Base-by-base conservation (phyloP, 2,329 filamentous ascomycete genomes). In the Penicillium hesseltinei region DNA sequence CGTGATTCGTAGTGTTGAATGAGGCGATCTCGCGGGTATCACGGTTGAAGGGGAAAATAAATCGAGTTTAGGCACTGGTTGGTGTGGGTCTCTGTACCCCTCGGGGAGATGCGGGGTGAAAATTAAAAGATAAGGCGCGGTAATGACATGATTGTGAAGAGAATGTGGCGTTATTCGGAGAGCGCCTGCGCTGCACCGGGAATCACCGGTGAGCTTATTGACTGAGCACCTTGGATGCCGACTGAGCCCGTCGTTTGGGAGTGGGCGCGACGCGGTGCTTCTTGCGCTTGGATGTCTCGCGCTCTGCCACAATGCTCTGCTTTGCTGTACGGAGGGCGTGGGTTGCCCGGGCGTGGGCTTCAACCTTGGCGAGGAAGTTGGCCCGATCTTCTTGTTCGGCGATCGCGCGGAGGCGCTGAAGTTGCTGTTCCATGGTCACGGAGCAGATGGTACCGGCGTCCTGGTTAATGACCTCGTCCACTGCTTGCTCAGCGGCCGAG, bases 291-390 rank as follows among this genome's bases (percentile, higher is more conserved):
- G 62, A 44, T 48, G 57, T 60, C 39, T 67, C 64, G 51, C 68
- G 66, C 45, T 71, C 69, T 42, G 33, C 38, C 29, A 56, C 46
- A 17, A 64, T 54, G 2, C 61, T 58, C 31, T 72, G 57, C 57
- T 76, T 73, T 8, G 73, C 64, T 17, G 71, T 66, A 27, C 74
- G 72, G 35, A 75, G 57, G 6, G 73, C 74, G 51, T 76, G 74
- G 56, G 74, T 73, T 4, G 75, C 75, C 46, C 73, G 72, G 7
- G 73, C 74, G 56, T 75, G 73, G 17, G 75, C 74, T 27, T 77
- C 72, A 7, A 76, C 74, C 58, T 75, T 73, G 13, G 74, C 75
- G 25, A 76, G 66, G 62, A 75, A 75, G 17, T 71, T 71, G 13
- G 69, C 69, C 21, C 74, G 72, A 27, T 72, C 72, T 44, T 77